phyloP scores from a whole-genome alignment of 1,139 yeast species.

The Blastobotrys buckinghamii region DNA sequence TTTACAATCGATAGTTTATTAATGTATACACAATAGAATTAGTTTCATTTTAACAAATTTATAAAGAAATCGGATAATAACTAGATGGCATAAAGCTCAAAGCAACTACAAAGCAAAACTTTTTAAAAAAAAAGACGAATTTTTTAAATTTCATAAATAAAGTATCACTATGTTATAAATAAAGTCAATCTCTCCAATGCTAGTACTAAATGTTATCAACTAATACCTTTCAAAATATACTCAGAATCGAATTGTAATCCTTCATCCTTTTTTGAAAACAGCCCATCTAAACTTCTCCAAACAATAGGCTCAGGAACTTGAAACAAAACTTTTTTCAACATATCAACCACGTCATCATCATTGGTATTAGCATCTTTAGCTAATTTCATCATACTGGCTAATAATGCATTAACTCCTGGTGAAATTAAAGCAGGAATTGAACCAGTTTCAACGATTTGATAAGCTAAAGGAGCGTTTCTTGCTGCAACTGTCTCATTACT shows the following conservation, averaged over 20 bases:
- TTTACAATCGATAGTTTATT: too few species aligned
- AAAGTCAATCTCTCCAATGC: too few species aligned
- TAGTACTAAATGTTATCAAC: too few species aligned
- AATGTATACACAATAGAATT: too few species aligned
- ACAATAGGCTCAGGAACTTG: slow-evolving; percentile 21
- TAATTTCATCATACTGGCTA: slow-evolving; percentile 14
- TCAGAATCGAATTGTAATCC: slow-evolving; percentile 12
- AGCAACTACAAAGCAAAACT: too few species aligned
- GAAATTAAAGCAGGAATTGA: slow-evolving; percentile 21
- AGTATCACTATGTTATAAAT: too few species aligned
- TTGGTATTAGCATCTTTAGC: slow-evolving; percentile 3
- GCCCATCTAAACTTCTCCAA: slow-evolving; percentile 20
- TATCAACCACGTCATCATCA: slow-evolving; percentile 9
- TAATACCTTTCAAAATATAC: not conserved
- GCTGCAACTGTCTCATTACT: not conserved
- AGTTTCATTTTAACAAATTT: too few species aligned
- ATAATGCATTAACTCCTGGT: slow-evolving; percentile 18
- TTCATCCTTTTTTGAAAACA: slow-evolving; percentile 17
- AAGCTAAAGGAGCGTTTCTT: slow-evolving; percentile 12
- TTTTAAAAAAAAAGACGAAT: too few species aligned
- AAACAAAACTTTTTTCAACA: slow-evolving; percentile 16
- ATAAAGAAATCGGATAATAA: too few species aligned
- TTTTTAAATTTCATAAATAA: too few species aligned
- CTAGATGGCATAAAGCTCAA: too few species aligned
- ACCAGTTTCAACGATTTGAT: slow-evolving; percentile 16